Evolutionary conservation across 768 basidiomycete genomes (phyloP), one percentile per base, ranked within the genome.

Genomic region (Boletus tomentosulus): DNA sequence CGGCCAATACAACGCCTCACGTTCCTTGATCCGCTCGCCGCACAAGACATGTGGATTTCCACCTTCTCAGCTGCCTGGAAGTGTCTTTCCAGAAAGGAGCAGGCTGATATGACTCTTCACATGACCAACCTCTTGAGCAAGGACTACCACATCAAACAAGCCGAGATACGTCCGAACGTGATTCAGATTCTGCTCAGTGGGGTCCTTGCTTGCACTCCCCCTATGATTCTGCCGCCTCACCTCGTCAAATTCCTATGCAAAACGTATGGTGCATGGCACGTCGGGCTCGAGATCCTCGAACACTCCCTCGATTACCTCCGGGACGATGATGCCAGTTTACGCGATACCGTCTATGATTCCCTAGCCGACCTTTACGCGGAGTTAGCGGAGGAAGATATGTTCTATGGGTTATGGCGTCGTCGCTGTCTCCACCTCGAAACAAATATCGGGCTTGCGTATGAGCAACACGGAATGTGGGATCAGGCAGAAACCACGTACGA

Each of bases 391-490:
- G 96, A 98, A 57, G 97, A 99, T 67, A 81, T 97, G 72, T 97
- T 98, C 68, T 95, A 99, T 66, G 97, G 97, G 0, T 74, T 97
- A 16, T 98, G 96, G 90, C 82, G 97, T 30, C 83, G 89, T 44
- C 89, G 97, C 10, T 87, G 85, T 44, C 78, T 92, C n/a, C 89
- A 92, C 60, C 70, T 79, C 3, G 97, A 99, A 62, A 98, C 95
- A 16, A 97, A 96, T 57, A 78, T 84, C 12, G 90, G 85, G 3
- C 75, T 95, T 24, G 84, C 92, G 3, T 93, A 88, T 61, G 97
- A 99, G 71, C 97, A 99, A 68, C 89, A 89, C 57, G 97, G 97
- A 12, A 87, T 98, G 81, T 99, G 96, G 95, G 88, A 91, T 30
- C 86, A 94, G 63, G 94, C 97, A 0, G 82, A 89, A 37, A 82